Conservation (phyloP, 805 yeast species). For the Monosporozyma solicola region DNA sequence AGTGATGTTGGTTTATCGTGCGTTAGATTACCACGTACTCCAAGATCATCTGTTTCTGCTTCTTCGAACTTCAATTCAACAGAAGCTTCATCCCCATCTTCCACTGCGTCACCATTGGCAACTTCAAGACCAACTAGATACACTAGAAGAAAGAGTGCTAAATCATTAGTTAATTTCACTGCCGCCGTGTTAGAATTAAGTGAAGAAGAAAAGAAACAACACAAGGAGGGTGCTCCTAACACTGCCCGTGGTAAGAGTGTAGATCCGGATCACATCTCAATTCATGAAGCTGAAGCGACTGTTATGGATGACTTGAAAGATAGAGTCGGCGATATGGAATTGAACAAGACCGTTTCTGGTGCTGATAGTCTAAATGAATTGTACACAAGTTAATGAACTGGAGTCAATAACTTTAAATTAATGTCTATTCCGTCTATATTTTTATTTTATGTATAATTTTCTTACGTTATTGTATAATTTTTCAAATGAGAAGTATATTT, state of each 20-base stretch:
- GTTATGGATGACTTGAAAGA: slow-evolving; percentile 13
- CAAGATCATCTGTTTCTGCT: slow-evolving; percentile 21
- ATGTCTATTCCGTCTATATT: background rate
- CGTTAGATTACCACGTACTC: slow-evolving; percentile 23
- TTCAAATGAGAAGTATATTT: background rate
- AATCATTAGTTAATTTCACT: slow-evolving; percentile 59
- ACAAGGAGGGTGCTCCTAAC: slow-evolving; percentile 18
- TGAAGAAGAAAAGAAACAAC: slow-evolving; percentile 43
- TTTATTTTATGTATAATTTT: background rate
- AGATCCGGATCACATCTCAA: background rate
- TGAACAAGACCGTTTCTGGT: background rate
- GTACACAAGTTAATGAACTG: background rate
- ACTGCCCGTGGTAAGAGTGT: slow-evolving; percentile 13
- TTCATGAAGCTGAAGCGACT: background rate
- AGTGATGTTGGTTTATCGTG: slow-evolving; percentile 76
- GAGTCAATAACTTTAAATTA: background rate
- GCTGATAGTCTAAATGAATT: background rate
- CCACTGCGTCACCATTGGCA: slow-evolving; percentile 4
- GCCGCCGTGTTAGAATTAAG: slow-evolving; percentile 58
- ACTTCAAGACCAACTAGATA: slow-evolving; percentile 40
- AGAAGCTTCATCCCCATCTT: slow-evolving; percentile 6
- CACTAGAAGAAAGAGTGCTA: slow-evolving; percentile 63
- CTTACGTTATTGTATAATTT: background rate
- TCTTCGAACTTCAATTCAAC: slow-evolving; percentile 2
- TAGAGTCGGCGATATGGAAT: slow-evolving; percentile 10